phyloP scores from a whole-genome alignment of 768 basidiomycete genomes.

The Lyophyllum decastes region DNA sequence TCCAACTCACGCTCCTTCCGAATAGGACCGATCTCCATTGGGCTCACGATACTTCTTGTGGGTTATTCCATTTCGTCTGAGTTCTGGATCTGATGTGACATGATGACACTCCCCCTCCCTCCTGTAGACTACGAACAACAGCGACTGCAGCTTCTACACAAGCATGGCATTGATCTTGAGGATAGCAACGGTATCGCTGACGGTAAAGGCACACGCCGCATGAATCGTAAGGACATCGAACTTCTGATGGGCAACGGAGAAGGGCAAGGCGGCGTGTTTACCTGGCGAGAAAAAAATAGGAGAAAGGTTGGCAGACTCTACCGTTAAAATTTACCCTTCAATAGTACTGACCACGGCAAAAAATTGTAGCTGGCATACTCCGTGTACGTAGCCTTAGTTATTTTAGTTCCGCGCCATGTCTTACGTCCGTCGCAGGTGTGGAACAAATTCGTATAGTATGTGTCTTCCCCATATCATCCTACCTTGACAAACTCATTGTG shows the following conservation, averaged over 20 bases:
- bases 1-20: slow-evolving; percentile 1
- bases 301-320: slow-evolving; percentile 63
- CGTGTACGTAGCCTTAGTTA: slow-evolving; percentile 56
- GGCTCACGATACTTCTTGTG: slow-evolving; percentile 95
- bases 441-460: slow-evolving; percentile 86
- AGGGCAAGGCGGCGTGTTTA: slow-evolving; percentile 84
- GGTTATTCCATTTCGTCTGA: slow-evolving; percentile 19
- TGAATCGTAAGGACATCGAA: slow-evolving; percentile 84
- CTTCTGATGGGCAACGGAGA: slow-evolving; percentile 81
- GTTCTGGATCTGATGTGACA: slow-evolving; percentile 14
- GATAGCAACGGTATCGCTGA: slow-evolving; percentile 67
- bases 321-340: slow-evolving; percentile 21
- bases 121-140: slow-evolving; percentile 90
- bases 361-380: slow-evolving; percentile 75
- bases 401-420: slow-evolving; percentile 9
- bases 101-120: background rate
- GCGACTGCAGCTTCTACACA: slow-evolving; percentile 81
- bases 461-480: slow-evolving; percentile 15
- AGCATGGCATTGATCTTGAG: slow-evolving; percentile 94
- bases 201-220: slow-evolving; percentile 71
- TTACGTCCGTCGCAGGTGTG: slow-evolving; percentile 56
- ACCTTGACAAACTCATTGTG: slow-evolving; percentile 1
- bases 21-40: slow-evolving; percentile 88
- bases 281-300: slow-evolving; percentile 93
- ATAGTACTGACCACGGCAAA: slow-evolving; percentile 20